phyloP scores from a whole-genome alignment of 306 rosid genomes.

The Pyrus betulifolia region DNA sequence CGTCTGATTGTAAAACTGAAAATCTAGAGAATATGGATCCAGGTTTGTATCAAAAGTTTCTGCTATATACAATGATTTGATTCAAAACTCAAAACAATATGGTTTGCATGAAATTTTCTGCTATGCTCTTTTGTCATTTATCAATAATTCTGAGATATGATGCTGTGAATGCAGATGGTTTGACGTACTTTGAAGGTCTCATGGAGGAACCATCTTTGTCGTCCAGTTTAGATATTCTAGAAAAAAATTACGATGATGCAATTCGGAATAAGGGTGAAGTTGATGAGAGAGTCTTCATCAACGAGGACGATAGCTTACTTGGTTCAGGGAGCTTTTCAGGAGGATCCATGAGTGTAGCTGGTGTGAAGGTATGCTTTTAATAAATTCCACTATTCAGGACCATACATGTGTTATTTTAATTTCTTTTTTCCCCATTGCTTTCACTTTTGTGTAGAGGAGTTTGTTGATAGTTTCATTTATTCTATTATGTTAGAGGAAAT shows the following conservation, averaged over 20 bases:
- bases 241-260: slow-evolving; percentile 67
- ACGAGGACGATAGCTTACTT: slow-evolving; percentile 80
- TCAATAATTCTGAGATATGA: slow-evolving; percentile 4
- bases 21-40: slow-evolving; percentile 60
- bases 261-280: slow-evolving; percentile 60
- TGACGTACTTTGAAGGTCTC: slow-evolving; percentile 71
- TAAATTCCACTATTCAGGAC: neutral
- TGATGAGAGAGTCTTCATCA: slow-evolving; percentile 85
- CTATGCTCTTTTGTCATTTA: neutral
- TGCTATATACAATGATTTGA: neutral
- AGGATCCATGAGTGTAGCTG: slow-evolving; percentile 44
- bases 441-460: neutral
- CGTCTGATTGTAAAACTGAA: slow-evolving; percentile 64
- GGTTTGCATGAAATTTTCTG: neutral
- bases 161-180: slow-evolving; percentile 55
- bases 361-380: slow-evolving; percentile 66
- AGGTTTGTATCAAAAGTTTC: slow-evolving; percentile 39
- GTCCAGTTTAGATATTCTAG: slow-evolving; percentile 57
- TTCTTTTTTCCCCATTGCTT: neutral
- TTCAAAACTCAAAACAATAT: neutral
- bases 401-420: neutral
- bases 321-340: slow-evolving; percentile 77
- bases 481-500: slow-evolving; percentile 53
- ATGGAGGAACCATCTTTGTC: slow-evolving; percentile 60
- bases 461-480: slow-evolving; percentile 13